Base-by-base conservation (phyloP, 345 rosid genomes). In the Moricandia arvensis region DNA sequence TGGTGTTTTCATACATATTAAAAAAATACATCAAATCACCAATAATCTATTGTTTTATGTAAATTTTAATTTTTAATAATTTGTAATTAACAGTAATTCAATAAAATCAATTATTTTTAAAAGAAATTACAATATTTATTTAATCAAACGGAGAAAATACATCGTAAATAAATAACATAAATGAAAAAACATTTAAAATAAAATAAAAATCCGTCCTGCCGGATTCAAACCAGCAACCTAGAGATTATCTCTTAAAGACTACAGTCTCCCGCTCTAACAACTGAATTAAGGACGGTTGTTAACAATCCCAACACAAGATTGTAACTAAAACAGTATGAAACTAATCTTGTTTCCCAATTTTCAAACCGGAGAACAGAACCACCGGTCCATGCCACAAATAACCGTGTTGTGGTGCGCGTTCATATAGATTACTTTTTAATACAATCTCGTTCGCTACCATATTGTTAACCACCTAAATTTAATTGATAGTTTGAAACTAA, bases 231-330 rank as follows among this genome's bases (percentile, higher is more conserved):
- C 80, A 76, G 75, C 71, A 71, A 76, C 75, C 80, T 69, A 76
- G 45, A 76, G 75, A 76, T 70, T 41, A 2, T 4, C 80, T 76
- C 71, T 68, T 64, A 29, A 38, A 69, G 66, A 88, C 97, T 95
- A 95, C 97, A 92, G 97, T 92, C 96, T 96, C 88, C 99, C 97
- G 97, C 98, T 88, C 97, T 94, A 49, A 93, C 98, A 94, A 87
- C 96, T 91, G 93, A 94, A 97, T 97, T 87, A 94, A 91, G 92
- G 93, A 87, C 96, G 96, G 96, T 2, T 9, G n/a, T 3, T 16
- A n/a, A 13, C 0, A 3, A 27, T 9, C 0, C 3, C 6, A 1
- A 59, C 0, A 12, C 0, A 1, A 5, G 2, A 0, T 3, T 29
- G 6, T 11, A 6, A 13, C 6, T 27, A 0, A 10, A 57, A 26